Evolutionary conservation across 1,284 basidiomycete genomes (phyloP).

Genomic region (Ustilago bromivora): DNA sequence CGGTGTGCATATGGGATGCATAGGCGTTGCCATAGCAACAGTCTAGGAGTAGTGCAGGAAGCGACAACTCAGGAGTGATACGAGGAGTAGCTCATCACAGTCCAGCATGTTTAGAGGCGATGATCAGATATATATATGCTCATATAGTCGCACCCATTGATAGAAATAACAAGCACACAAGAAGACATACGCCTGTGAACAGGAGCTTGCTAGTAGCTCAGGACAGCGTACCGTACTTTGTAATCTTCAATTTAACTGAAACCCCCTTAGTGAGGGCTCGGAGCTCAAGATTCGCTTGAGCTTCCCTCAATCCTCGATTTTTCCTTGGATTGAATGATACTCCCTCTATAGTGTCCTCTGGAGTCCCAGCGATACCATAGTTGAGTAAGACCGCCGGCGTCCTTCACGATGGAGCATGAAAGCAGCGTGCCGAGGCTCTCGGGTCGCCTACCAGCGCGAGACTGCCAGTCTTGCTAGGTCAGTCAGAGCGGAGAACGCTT

Average conservation of each 20-base stretch:
- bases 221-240: too few species aligned
- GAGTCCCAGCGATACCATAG: background rate
- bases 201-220: too few species aligned
- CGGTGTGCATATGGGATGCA: too few species aligned
- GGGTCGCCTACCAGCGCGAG: background rate
- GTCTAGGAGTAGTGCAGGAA: too few species aligned
- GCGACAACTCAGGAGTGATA: too few species aligned
- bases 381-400: background rate
- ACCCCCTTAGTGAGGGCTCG: constrained; percentile 11
- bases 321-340: background rate
- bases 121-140: too few species aligned
- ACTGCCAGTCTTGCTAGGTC: background rate
- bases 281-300: background rate
- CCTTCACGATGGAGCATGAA: background rate
- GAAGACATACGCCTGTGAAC: too few species aligned
- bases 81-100: too few species aligned
- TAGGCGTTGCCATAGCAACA: too few species aligned
- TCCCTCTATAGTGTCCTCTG: background rate
- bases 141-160: too few species aligned
- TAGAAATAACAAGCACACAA: too few species aligned
- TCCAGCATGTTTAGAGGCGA: too few species aligned
- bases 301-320: background rate
- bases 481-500: background rate
- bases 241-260: background rate
- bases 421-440: background rate